phyloP scores from a whole-genome alignment of 129 eudicot species.

The Oenanthe sinensis region DNA sequence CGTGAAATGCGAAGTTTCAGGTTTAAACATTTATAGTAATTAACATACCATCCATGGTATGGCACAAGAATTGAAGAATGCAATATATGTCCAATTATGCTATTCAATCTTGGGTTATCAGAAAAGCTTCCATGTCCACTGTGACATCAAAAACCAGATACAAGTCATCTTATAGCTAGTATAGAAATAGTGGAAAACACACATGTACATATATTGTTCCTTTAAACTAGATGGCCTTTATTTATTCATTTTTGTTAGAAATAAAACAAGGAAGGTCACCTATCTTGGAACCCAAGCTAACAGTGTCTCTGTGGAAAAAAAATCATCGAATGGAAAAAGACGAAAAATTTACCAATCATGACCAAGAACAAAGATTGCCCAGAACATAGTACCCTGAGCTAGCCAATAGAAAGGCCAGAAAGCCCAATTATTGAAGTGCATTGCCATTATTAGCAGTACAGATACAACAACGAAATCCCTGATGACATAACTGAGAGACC shows the following conservation, averaged over 20 bases:
- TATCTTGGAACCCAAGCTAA: background rate
- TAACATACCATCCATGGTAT: constrained; percentile 64
- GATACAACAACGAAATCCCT: constrained; percentile 39
- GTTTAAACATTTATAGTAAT: constrained; percentile 2
- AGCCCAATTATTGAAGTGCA: constrained; percentile 33
- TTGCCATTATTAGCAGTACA: constrained; percentile 28
- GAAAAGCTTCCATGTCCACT: constrained; percentile 89
- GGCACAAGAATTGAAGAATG: constrained; percentile 84
- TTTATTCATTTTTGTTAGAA: background rate
- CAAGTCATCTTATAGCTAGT: background rate
- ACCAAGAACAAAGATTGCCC: constrained; percentile 84
- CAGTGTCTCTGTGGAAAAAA: background rate
- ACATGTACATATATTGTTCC: background rate
- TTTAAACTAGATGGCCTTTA: background rate
- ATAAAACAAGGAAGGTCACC: background rate
- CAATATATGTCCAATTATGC: constrained; percentile 53
- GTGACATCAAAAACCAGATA: constrained; percentile 13
- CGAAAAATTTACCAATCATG: constrained; percentile 56
- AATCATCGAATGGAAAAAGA: background rate
- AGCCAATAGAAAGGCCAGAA: constrained; percentile 68
- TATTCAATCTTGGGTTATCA: constrained; percentile 40
- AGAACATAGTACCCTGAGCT: constrained; percentile 75
- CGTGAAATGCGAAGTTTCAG: background rate
- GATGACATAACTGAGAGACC: constrained; percentile 52
- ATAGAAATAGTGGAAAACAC: background rate